Evolutionary conservation across 1,139 yeast genomes (phyloP).

Genomic region (Debaryomycetaceae sp.): DNA sequence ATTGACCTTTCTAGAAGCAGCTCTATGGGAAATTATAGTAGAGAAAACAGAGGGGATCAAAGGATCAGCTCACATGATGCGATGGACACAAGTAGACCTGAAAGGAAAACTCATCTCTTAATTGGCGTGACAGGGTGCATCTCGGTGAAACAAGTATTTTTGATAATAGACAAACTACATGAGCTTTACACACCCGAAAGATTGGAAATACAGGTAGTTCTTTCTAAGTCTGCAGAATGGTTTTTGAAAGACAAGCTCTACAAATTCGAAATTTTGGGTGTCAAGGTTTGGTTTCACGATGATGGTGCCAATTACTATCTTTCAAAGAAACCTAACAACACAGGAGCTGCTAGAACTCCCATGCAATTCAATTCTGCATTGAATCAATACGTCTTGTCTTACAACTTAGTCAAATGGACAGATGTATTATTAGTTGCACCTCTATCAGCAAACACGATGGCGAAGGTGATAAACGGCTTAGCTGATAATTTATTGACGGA

Average conservation of each 20-base stretch:
- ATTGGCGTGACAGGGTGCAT: conserved; percentile 30
- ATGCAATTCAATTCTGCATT: conserved; percentile 10
- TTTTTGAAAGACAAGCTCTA: conserved; percentile 21
- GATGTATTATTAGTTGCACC: conserved; percentile 33
- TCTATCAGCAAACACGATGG: conserved; percentile 27
- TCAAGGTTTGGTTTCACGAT: conserved; percentile 26
- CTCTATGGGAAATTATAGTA: neutral
- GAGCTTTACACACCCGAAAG: conserved; percentile 21
- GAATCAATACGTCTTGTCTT: conserved; percentile 16
- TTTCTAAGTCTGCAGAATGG: conserved; percentile 27
- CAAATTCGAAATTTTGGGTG: conserved; percentile 23
- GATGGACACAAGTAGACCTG: conserved; percentile 1
- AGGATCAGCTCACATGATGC: neutral
- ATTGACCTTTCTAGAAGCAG: neutral
- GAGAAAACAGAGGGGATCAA: neutral
- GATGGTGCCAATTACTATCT: conserved; percentile 20
- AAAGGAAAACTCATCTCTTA: conserved; percentile 20
- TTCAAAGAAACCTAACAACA: conserved; percentile 8
- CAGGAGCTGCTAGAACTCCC: conserved; percentile 5
- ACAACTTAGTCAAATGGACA: conserved; percentile 26
- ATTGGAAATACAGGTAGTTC: conserved; percentile 25
- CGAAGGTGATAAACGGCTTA: conserved; percentile 25
- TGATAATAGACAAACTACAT: conserved; percentile 25
- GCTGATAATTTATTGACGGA: conserved; percentile 26
- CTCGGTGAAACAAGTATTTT: conserved; percentile 21